Evolutionary conservation across 2,329 filamentous ascomycete species (phyloP).

Genomic region (Botryosphaeria dothidea): DNA sequence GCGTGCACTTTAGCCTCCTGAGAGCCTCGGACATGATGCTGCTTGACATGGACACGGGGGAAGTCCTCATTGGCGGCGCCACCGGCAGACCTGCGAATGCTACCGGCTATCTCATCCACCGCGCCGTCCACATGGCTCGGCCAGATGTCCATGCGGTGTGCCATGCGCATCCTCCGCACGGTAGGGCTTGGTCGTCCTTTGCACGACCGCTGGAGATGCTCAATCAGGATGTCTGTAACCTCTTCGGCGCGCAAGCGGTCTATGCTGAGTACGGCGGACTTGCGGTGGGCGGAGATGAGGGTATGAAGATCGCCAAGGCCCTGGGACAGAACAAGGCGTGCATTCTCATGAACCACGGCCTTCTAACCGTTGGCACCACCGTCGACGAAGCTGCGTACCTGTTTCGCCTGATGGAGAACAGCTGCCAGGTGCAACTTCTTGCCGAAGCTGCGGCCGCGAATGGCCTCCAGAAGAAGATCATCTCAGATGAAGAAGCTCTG

Average conservation of each 20-base stretch:
- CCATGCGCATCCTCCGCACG: constrained; percentile 65
- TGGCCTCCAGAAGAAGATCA: constrained; percentile 52
- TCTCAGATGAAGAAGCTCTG: constrained; percentile 57
- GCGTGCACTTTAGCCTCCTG: constrained; percentile 64
- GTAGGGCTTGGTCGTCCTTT: constrained; percentile 69
- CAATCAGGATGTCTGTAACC: constrained; percentile 65
- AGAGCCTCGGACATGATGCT: constrained; percentile 68
- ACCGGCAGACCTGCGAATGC: constrained; percentile 61
- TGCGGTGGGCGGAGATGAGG: constrained; percentile 63
- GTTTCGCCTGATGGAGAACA: constrained; percentile 67
- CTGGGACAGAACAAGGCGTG: constrained; percentile 66
- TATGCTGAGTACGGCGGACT: constrained; percentile 66
- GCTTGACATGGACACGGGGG: constrained; percentile 59
- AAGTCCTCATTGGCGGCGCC: constrained; percentile 62
- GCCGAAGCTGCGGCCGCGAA: constrained; percentile 68
- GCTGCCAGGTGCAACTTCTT: constrained; percentile 66
- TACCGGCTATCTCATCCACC: constrained; percentile 70
- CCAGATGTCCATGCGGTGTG: constrained; percentile 66
- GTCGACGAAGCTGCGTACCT: constrained; percentile 75
- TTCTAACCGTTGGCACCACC: constrained; percentile 68
- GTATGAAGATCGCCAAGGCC: constrained; percentile 61
- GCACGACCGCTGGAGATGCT: constrained; percentile 68
- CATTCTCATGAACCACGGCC: constrained; percentile 70
- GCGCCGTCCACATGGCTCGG: constrained; percentile 65
- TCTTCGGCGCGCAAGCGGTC: constrained; percentile 64